Base-by-base conservation (phyloP, 176 grass and related monocot genomes). In the Aegilops tauschii region DNA sequence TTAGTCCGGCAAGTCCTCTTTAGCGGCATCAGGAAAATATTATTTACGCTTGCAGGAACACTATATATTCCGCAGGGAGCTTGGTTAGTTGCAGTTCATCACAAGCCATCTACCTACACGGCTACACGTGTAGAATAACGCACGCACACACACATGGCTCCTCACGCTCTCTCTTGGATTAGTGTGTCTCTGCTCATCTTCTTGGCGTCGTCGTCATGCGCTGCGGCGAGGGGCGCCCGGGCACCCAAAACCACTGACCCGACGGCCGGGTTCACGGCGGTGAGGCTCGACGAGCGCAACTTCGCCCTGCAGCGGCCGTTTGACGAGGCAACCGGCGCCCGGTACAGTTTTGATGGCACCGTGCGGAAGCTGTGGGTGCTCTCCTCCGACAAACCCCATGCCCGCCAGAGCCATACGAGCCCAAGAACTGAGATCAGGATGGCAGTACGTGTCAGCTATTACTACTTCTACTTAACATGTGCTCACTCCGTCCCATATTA, bases 401-500 rank as follows among this genome's bases (percentile, higher is more conserved):
- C 29, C 1, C 42, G 5, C 7, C 4, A 27, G 5, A 47, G 82
- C 73, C 9, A 30, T 8, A 61, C 86, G 42, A 84, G 52, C 29
- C 84, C 91, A n/a, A 85, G 91, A 21, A 90, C 87, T 1, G 88
- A 90, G 87, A 90, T 93, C 20, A 70, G 61, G 12, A 90, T 87
- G 32, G 52, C 6, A 12, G 88, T 93, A 69, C 2, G 54, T 37
- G 36, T 8, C 1, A 56, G 17, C 50, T 54, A 54, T 54, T 52
- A 52, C 4, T 52, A 50, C 40, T 42, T 2, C 17, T 56, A 56
- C 17, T 35, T 5, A 35, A 35, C 5, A 35, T 35, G 34, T 30
- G 30, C 30, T 30, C 30, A 30, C 30, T 30, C 30, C 30, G 30
- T 30, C 30, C 30, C 30, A 30, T 30, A 30, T 30, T 30, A 30